phyloP scores from a whole-genome alignment of 352 stramenopile species.

The Phytophthora melonis region DNA sequence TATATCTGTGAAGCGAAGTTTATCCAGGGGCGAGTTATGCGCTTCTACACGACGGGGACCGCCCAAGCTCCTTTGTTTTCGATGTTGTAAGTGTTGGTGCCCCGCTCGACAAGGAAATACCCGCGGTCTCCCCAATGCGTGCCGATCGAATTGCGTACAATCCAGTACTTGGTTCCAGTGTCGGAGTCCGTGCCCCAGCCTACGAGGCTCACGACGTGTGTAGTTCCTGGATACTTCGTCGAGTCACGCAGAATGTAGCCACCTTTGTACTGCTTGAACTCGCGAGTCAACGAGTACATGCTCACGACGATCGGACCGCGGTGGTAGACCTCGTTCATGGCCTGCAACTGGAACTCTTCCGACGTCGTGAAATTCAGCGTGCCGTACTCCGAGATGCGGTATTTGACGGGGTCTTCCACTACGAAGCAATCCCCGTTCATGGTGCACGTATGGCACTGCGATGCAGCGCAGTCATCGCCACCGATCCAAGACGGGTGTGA shows the following conservation, averaged over 20 bases:
- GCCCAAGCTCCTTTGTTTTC: slow-evolving; percentile 77
- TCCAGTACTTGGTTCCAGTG: slow-evolving; percentile 93
- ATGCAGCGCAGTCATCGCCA: slow-evolving; percentile 50
- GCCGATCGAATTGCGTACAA: slow-evolving; percentile 93
- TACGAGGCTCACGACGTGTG: slow-evolving; percentile 94
- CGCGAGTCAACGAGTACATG: slow-evolving; percentile 81
- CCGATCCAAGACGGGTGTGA: slow-evolving; percentile 80
- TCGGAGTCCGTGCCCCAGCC: slow-evolving; percentile 92
- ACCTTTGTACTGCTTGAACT: slow-evolving; percentile 89
- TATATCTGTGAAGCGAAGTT: background rate
- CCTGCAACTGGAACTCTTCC: slow-evolving; percentile 70
- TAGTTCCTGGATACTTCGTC: slow-evolving; percentile 67
- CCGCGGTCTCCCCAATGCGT: slow-evolving; percentile 74
- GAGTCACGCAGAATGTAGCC: slow-evolving; percentile 89
- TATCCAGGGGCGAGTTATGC: background rate
- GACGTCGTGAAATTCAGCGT: slow-evolving; percentile 74
- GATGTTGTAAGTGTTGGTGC: slow-evolving; percentile 76
- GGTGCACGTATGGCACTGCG: slow-evolving; percentile 67
- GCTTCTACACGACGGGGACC: slow-evolving; percentile 61
- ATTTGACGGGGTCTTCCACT: slow-evolving; percentile 64
- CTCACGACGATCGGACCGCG: slow-evolving; percentile 94
- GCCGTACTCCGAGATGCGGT: slow-evolving; percentile 73
- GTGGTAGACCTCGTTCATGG: slow-evolving; percentile 96
- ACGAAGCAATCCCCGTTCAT: slow-evolving; percentile 64
- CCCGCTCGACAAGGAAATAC: slow-evolving; percentile 73